These are phyloP conservation scores for Backusella luteola DNA, from an alignment of 192 early-diverging fungal genomes.

Conservation along the genomic window DNA sequence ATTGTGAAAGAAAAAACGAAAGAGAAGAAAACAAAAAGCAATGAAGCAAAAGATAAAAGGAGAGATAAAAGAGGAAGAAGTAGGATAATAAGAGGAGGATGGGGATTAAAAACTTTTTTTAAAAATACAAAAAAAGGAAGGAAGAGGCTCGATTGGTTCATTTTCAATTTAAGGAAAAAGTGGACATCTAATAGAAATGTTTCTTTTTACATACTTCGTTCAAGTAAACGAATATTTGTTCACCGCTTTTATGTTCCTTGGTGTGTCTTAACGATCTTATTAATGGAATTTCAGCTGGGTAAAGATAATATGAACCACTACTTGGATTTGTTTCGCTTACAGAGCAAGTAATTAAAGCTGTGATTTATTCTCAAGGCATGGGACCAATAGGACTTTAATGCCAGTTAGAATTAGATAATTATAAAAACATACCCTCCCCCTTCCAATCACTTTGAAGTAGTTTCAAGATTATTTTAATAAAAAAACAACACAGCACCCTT, in stretches of 20 bases:
- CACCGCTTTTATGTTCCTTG: background rate
- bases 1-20: background rate
- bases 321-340: no score
- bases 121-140: background rate
- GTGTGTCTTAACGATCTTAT: background rate
- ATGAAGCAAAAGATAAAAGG: background rate
- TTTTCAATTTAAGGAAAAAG: slow-evolving; percentile 5
- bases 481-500: background rate
- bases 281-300: background rate
- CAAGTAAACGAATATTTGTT: background rate
- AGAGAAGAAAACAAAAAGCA: background rate
- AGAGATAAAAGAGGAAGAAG: background rate
- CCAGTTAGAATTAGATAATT: no score
- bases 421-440: no score
- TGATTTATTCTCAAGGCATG: no score
- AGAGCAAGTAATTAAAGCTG: no score
- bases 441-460: no score
- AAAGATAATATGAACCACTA: background rate
- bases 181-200: background rate
- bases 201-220: background rate
- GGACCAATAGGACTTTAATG: no score
- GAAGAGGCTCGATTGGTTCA: background rate
- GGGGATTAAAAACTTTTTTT: background rate
- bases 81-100: background rate
- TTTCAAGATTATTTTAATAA: background rate